Evolutionary conservation across 1,284 basidiomycete species (phyloP).

Genomic region (Heterobasidion annosum): DNA sequence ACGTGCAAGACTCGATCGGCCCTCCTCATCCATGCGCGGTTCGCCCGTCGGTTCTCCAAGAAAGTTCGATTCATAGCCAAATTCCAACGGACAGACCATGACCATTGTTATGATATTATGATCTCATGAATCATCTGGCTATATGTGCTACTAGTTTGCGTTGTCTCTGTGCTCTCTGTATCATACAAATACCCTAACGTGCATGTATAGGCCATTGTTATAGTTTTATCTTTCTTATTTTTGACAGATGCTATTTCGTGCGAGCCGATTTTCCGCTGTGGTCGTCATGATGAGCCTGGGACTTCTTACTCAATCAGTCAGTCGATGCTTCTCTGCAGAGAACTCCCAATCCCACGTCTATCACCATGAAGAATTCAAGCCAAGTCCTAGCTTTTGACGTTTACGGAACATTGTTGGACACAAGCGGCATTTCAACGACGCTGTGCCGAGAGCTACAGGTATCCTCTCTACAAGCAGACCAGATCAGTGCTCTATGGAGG

Average conservation of each 20-base stretch:
- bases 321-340: no score
- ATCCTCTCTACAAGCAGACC: conserved; percentile 12
- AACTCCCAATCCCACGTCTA: no score
- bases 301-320: no score
- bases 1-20: conserved; percentile 43
- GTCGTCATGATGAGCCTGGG: no score
- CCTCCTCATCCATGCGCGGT: conserved; percentile 20
- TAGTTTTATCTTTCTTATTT: no score
- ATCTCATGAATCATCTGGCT: background rate
- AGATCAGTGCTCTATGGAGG: conserved; percentile 17
- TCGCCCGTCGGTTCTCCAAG: conserved; percentile 23
- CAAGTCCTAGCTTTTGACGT: conserved; percentile 19
- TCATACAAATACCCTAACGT: no score
- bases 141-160: background rate
- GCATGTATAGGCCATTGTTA: no score
- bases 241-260: no score
- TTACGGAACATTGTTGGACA: conserved; percentile 24
- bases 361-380: no score
- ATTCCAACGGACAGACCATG: background rate
- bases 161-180: background rate
- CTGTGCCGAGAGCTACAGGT: conserved; percentile 8
- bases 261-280: no score
- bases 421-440: conserved; percentile 14
- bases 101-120: background rate
- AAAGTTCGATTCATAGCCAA: background rate